phyloP scores from a whole-genome alignment of 208 protist species.

The Kentomonas sorsogonicus region DNA sequence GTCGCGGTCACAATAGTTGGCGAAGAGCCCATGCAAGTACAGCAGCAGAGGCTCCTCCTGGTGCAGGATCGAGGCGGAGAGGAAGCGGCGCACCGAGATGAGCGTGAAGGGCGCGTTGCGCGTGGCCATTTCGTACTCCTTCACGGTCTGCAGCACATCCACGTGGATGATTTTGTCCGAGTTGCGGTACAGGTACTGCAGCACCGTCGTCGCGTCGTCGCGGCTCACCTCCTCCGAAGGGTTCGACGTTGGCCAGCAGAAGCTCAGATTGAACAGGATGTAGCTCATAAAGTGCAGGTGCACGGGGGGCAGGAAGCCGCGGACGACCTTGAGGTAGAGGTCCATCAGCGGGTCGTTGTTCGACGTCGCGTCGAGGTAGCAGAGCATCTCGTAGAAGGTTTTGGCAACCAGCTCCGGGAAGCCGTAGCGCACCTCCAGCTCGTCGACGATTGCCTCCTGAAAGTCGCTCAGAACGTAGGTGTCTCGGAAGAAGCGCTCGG shows the following conservation, averaged over 20 bases:
- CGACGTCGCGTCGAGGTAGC: constrained; percentile 71
- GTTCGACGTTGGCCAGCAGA: constrained; percentile 79
- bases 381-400: constrained; percentile 85
- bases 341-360: constrained; percentile 44
- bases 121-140: constrained; percentile 75
- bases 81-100: constrained; percentile 59
- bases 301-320: constrained; percentile 76
- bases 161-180: constrained; percentile 43
- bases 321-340: constrained; percentile 73
- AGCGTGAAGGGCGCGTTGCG: constrained; percentile 71
- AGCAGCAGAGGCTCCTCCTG: constrained; percentile 75
- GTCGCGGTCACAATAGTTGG: constrained; percentile 31
- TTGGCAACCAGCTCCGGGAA: constrained; percentile 87
- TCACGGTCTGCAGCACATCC: constrained; percentile 51
- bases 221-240: constrained; percentile 42
- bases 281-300: constrained; percentile 79
- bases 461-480: constrained; percentile 77
- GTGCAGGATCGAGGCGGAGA: constrained; percentile 69
- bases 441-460: constrained; percentile 78
- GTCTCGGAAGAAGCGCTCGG: constrained; percentile 80
- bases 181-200: constrained; percentile 77
- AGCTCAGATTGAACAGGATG: constrained; percentile 78
- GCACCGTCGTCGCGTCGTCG: constrained; percentile 63
- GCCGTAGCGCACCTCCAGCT: constrained; percentile 79
- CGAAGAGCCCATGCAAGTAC: constrained; percentile 72